Percentiles rank a stretch among this genome's conserved stretches.
Conservation (phyloP, 2,329 filamentous ascomycete genomes). For the Penicillium sp. region DNA sequence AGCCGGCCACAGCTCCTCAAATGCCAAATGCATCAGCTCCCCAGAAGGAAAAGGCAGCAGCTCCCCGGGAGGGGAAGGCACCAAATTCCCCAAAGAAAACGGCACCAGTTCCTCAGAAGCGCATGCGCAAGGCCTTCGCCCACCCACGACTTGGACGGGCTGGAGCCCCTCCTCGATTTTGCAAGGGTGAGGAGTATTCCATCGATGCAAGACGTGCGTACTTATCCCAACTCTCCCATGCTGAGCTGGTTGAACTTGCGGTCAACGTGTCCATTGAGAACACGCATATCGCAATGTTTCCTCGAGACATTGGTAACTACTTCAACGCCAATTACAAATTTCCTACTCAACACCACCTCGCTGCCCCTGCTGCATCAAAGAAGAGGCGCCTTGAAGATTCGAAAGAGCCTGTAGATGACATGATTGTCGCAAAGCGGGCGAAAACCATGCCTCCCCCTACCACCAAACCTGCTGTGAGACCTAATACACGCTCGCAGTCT, state of each 20-base stretch:
- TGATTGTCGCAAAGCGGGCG: neutral
- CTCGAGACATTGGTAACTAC: slow-evolving; percentile 32
- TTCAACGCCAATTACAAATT: neutral
- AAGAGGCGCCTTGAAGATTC: neutral
- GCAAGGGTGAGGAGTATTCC: slow-evolving; percentile 17
- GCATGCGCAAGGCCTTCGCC: neutral
- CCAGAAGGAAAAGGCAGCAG: neutral
- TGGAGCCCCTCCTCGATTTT: neutral
- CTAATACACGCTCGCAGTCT: neutral
- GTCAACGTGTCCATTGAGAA: slow-evolving; percentile 62
- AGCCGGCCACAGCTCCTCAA: slow-evolving; percentile 36
- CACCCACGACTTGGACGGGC: slow-evolving; percentile 12
- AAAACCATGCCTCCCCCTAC: neutral
- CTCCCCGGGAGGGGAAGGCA: neutral
- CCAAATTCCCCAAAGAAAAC: neutral
- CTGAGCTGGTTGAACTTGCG: slow-evolving; percentile 65
- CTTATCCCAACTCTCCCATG: slow-evolving; percentile 61
- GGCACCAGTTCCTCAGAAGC: neutral
- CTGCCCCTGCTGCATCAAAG: neutral
- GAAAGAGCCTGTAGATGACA: neutral
- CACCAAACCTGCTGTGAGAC: neutral
- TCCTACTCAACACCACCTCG: slow-evolving; percentile 24
- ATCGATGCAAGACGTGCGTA: slow-evolving; percentile 61
- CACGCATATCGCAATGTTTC: slow-evolving; percentile 68
- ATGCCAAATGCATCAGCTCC: neutral